Conservation (phyloP, 176 grass and related monocot genomes). For the Musa schizocarpa region DNA sequence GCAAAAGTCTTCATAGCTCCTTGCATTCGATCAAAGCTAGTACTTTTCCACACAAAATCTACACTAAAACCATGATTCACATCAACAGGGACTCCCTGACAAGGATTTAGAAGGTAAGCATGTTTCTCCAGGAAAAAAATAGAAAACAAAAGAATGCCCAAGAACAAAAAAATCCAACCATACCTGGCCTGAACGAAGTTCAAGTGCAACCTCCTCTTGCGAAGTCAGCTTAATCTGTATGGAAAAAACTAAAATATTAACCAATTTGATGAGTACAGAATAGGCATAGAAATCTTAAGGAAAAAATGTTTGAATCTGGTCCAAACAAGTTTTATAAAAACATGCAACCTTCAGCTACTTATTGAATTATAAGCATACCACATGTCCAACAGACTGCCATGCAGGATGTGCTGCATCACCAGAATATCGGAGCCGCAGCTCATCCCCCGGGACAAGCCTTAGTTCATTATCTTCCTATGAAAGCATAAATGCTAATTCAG, state of each 20-base stretch:
- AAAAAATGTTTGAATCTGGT: background rate
- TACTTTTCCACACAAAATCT: slow-evolving; percentile 99
- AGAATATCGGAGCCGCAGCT: slow-evolving; percentile 84
- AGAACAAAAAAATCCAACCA: slow-evolving; percentile 1
- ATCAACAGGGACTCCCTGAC: slow-evolving; percentile 87
- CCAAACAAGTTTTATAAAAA: background rate
- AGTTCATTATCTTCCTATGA: slow-evolving; percentile 99
- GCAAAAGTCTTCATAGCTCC: slow-evolving; percentile 98
- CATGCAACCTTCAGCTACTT: background rate
- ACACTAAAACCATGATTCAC: slow-evolving; percentile 88
- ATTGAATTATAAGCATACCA: slow-evolving; percentile 47
- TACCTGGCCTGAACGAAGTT: slow-evolving; percentile 94
- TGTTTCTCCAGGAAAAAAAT: background rate
- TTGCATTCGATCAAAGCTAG: slow-evolving; percentile 99
- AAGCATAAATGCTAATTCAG: background rate
- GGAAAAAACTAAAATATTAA: background rate
- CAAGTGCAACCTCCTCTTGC: slow-evolving; percentile 97
- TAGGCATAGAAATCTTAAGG: background rate
- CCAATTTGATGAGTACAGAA: slow-evolving; percentile 1
- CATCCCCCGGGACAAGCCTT: slow-evolving; percentile 98
- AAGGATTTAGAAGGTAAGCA: slow-evolving; percentile 18
- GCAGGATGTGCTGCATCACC: slow-evolving; percentile 84
- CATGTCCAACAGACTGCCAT: slow-evolving; percentile 98
- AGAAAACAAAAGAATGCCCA: slow-evolving; percentile 1
- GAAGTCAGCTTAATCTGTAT: slow-evolving; percentile 96